These are phyloP conservation scores for Apiospora saccharicola DNA, from an alignment of 2,329 filamentous ascomycete species.

Conservation along the genomic window DNA sequence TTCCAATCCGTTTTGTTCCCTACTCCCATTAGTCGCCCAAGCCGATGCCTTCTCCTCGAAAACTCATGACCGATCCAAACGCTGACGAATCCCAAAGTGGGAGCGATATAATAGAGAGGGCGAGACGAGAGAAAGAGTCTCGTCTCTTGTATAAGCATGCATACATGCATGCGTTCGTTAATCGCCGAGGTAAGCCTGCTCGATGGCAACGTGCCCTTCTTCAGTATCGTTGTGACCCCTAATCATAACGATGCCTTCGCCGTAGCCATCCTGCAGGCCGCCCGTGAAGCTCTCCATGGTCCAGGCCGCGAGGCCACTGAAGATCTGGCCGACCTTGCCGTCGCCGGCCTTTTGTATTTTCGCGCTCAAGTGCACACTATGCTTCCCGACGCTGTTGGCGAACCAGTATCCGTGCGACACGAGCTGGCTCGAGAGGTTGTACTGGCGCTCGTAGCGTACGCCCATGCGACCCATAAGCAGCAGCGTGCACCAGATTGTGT, in stretches of 20 bases:
- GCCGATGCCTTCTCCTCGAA: background rate
- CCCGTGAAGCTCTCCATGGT: conserved; percentile 69
- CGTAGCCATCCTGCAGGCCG: conserved; percentile 71
- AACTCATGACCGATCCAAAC: background rate
- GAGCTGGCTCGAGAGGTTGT: conserved; percentile 68
- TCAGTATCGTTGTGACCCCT: background rate
- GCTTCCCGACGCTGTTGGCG: conserved; percentile 60
- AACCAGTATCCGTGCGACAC: conserved; percentile 59
- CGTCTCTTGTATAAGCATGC: background rate
- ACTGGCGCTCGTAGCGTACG: conserved; percentile 70
- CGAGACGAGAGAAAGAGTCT: background rate
- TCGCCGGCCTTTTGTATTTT: conserved; percentile 68
- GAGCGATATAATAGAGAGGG: background rate
- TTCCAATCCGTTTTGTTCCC: background rate
- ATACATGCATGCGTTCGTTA: background rate
- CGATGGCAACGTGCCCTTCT: background rate
- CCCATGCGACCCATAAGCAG: conserved; percentile 56
- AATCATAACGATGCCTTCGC: conserved; percentile 41
- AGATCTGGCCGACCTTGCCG: conserved; percentile 66
- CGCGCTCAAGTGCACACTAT: conserved; percentile 58
- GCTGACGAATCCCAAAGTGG: background rate
- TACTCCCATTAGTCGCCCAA: background rate
- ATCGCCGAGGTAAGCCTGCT: background rate
- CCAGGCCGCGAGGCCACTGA: conserved; percentile 66
- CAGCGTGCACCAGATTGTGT: conserved; percentile 67